Conservation (phyloP, 2,329 filamentous ascomycete species). For the Davidsoniella virescens region DNA sequence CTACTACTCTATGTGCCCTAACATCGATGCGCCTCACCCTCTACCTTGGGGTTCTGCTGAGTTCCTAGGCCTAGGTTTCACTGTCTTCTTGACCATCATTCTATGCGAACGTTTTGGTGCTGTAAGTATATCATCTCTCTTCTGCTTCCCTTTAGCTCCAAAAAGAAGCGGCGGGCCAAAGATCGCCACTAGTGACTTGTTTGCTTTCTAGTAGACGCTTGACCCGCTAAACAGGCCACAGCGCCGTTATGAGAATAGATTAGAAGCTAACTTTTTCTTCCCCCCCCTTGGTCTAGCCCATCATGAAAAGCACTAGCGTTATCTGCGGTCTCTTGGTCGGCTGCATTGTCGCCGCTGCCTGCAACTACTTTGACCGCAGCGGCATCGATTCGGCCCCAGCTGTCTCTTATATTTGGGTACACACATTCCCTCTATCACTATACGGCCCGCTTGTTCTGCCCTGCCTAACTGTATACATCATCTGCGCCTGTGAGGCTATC, state of each 20-base stretch:
- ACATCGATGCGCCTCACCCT: slow-evolving; percentile 50
- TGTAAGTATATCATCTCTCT: slow-evolving; percentile 1
- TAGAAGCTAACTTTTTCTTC: neutral
- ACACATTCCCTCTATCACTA: slow-evolving; percentile 56
- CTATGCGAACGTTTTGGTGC: slow-evolving; percentile 66
- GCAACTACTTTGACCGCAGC: slow-evolving; percentile 61
- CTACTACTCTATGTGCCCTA: slow-evolving; percentile 49
- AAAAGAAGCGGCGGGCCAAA: too few relatives aligned
- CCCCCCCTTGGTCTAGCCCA: slow-evolving; percentile 28
- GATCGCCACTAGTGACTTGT: too few relatives aligned
- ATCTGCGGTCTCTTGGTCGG: slow-evolving; percentile 58
- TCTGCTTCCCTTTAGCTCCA: neutral
- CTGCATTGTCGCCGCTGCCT: slow-evolving; percentile 63
- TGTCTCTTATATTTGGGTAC: slow-evolving; percentile 62
- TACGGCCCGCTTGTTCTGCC: slow-evolving; percentile 62
- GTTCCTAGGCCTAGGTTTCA: slow-evolving; percentile 64
- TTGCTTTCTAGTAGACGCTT: too few relatives aligned
- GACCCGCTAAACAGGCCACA: neutral
- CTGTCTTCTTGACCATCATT: slow-evolving; percentile 65
- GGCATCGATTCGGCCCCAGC: slow-evolving; percentile 55
- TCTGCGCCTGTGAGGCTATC: slow-evolving; percentile 64
- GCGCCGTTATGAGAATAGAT: neutral
- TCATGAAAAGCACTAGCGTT: slow-evolving; percentile 70
- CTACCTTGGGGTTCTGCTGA: slow-evolving; percentile 66
- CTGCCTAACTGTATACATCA: slow-evolving; percentile 51